These are phyloP conservation scores for Candida buenavistaensis DNA, from an alignment of 1,139 yeast species.

Conservation along the genomic window DNA sequence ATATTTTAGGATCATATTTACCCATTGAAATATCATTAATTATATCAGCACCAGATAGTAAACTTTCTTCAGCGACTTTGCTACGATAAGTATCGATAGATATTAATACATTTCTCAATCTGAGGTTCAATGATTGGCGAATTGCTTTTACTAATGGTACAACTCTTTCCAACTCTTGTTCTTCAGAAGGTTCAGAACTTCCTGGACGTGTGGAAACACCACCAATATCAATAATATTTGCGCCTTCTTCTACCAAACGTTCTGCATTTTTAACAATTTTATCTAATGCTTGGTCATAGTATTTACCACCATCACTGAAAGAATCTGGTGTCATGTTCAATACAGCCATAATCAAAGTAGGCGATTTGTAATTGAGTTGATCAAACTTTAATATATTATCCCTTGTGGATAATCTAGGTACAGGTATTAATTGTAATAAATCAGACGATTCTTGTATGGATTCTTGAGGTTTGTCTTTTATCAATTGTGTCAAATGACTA, in stretches of 20 bases:
- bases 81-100: constrained; percentile 87
- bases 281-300: constrained; percentile 25
- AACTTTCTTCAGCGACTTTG: constrained; percentile 66
- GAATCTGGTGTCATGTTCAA: constrained; percentile 92
- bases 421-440: constrained; percentile 47
- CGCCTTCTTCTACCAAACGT: constrained; percentile 54
- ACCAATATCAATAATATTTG: constrained; percentile 80
- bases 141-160: constrained; percentile 69
- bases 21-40: constrained; percentile 94
- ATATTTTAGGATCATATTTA: constrained; percentile 60
- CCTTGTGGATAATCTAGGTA: constrained; percentile 25
- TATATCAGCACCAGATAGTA: constrained; percentile 82
- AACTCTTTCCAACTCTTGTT: constrained; percentile 65
- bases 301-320: constrained; percentile 85
- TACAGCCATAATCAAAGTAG: constrained; percentile 76
- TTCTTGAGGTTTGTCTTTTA: constrained; percentile 35
- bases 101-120: constrained; percentile 48
- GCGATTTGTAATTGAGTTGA: constrained; percentile 28
- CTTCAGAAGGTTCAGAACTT: constrained; percentile 55
- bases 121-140: constrained; percentile 33
- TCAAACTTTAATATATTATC: constrained; percentile 40
- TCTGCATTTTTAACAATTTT: constrained; percentile 38
- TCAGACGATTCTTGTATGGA: constrained; percentile 47
- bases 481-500: constrained; percentile 63
- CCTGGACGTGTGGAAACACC: constrained; percentile 94